Evolutionary conservation across 495 filamentous ascomycete genomes (phyloP), one percentile per base, ranked within the genome.

Genomic region (Hypoxylon intermedium): DNA sequence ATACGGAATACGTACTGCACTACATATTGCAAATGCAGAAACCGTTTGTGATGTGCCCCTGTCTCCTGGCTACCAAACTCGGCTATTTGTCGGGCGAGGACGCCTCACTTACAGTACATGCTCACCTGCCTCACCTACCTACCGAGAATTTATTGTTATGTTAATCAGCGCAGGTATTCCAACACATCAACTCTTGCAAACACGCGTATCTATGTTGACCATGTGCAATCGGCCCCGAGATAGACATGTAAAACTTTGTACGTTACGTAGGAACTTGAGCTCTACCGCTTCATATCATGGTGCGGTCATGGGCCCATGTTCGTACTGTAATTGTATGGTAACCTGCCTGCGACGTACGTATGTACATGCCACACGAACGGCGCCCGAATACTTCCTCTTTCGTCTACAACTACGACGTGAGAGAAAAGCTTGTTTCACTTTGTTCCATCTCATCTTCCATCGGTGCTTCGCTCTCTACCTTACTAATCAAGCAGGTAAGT

Each of bases 261-360:
- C n/a, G n/a, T n/a, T n/a, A n/a, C n/a, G 7, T 26, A 26, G 7
- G 7, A 26, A 26, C 24, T 26, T 26, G 24, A 26, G 12, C n/a
- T 13, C 51, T 40, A 30, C 58, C 34, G 18, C 33, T 49, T 36
- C 41, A 5, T 63, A 11, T 53, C 30, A 58, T 63, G 43, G 60
- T 49, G 42, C 53, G 42, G 36, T 44, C 54, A 54, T 64, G 16
- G 54, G 40, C 38, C 54, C 43, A 59, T 59, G 9, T 50, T 54
- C 49, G 37, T 59, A 37, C 38, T 45, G 37, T 43, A 23, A 49
- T 59, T 64, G 61, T 64, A 54, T 58, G 61, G 54, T 44, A 7
- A 18, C 6, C 31, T 38, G 54, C 36, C 54, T 50, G 60, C 60
- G 38, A 54, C 60, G 49, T n/a, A n/a, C n/a, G n/a, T n/a, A n/a